Evolutionary conservation across 2,329 filamentous ascomycete genomes (phyloP).

Genomic region (Cercospora nicotianae): DNA sequence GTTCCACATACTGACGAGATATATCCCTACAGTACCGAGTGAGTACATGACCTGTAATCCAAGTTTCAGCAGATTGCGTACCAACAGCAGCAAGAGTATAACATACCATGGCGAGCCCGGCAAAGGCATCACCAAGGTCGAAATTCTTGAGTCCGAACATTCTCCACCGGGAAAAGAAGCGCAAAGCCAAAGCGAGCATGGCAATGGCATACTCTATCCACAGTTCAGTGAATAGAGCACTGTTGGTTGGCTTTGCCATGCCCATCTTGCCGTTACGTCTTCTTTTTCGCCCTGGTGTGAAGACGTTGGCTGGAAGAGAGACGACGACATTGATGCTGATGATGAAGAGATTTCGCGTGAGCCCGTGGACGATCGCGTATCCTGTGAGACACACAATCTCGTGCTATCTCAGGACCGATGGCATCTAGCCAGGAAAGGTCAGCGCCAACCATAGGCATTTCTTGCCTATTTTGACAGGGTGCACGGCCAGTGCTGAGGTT

Average conservation of each 20-base stretch:
- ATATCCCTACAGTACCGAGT: constrained; percentile 24
- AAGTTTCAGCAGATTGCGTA: not conserved
- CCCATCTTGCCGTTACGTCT: constrained; percentile 8
- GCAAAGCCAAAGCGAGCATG: constrained; percentile 16
- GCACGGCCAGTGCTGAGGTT: not conserved
- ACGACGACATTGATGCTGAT: not conserved
- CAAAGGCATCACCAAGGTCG: constrained; percentile 23
- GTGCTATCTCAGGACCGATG: not conserved
- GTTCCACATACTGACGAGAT: constrained; percentile 16
- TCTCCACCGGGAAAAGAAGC: constrained; percentile 21
- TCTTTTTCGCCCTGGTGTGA: not conserved
- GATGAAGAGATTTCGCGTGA: not conserved
- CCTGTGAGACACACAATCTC: constrained; percentile 9
- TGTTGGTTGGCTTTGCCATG: not conserved
- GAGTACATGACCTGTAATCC: constrained; percentile 16
- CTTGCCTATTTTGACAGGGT: not conserved
- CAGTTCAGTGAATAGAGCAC: constrained; percentile 18
- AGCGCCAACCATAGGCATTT: not conserved
- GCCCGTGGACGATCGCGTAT: not conserved
- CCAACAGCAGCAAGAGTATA: constrained; percentile 4
- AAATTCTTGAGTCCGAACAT: constrained; percentile 22
- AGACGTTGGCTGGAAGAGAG: not conserved
- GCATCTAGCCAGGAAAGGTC: not conserved
- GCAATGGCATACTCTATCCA: constrained; percentile 22
- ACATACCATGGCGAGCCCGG: constrained; percentile 18